These are phyloP conservation scores for Rhizophagus prolifer DNA, from an alignment of 192 early-diverging fungal species.

Conservation along the genomic window DNA sequence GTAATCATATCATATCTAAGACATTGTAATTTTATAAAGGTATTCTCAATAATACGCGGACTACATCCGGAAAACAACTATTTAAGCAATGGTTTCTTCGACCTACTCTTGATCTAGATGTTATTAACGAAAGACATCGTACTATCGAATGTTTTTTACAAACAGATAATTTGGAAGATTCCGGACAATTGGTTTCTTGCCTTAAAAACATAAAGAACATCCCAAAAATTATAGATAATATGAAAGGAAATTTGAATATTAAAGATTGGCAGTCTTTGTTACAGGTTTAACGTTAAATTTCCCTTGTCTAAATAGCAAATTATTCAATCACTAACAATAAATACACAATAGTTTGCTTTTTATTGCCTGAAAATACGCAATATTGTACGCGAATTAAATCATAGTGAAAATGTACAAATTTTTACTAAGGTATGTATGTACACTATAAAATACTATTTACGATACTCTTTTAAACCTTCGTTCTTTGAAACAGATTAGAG, in stretches of 20 bases:
- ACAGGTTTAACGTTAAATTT: conserved; percentile 43
- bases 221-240: conserved; percentile 39
- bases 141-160: conserved; percentile 54
- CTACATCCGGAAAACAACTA: conserved; percentile 52
- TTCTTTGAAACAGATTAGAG: conserved; percentile 24
- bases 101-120: conserved; percentile 51
- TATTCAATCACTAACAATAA: not conserved
- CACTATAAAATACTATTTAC: not conserved
- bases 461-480: not conserved
- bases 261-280: conserved; percentile 63
- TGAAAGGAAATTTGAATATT: conserved; percentile 50
- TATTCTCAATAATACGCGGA: conserved; percentile 61
- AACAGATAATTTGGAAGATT: conserved; percentile 42
- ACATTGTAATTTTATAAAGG: conserved; percentile 39
- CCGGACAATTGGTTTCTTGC: conserved; percentile 41
- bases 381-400: conserved; percentile 30
- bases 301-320: not conserved
- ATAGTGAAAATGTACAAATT: conserved; percentile 23
- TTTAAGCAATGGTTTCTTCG: conserved; percentile 69
- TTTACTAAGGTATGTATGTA: conserved; percentile 30
- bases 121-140: conserved; percentile 54
- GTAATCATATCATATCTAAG: not conserved
- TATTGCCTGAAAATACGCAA: conserved; percentile 54
- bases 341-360: conserved; percentile 51
- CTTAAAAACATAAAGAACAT: conserved; percentile 54